Percentiles rank a stretch among this genome's conserved stretches.
Conservation (phyloP, 2,329 filamentous ascomycete species). For the Penicillium corylophilum region DNA sequence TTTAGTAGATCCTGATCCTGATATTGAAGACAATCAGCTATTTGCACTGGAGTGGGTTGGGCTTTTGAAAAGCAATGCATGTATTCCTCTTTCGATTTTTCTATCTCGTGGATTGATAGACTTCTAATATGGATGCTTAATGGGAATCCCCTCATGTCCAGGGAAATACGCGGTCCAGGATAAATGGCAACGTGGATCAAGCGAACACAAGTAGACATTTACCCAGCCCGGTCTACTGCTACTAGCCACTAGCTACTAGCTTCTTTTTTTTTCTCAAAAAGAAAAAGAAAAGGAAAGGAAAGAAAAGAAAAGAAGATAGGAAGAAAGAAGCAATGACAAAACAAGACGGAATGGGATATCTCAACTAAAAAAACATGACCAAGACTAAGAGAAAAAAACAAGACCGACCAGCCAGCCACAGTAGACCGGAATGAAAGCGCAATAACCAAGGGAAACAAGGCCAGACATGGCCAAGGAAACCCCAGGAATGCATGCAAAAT, state of each 20-base stretch:
- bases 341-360: constrained; percentile 24
- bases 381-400: neutral
- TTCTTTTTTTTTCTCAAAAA: too few relatives aligned
- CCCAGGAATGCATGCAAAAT: neutral
- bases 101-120: too few relatives aligned
- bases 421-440: neutral
- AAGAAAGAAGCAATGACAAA: neutral
- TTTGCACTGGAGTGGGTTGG: neutral
- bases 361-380: constrained; percentile 14
- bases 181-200: too few relatives aligned
- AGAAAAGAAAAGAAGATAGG: neutral
- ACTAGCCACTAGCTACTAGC: too few relatives aligned
- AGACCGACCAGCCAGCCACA: constrained; percentile 4
- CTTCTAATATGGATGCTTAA: too few relatives aligned
- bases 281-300: too few relatives aligned
- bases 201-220: too few relatives aligned
- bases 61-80: neutral
- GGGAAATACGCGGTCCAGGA: too few relatives aligned
- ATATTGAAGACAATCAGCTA: neutral
- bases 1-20: constrained; percentile 10
- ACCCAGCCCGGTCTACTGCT: too few relatives aligned
- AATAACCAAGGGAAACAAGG: constrained; percentile 12
- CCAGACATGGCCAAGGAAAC: neutral
- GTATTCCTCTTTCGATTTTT: neutral
- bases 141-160: too few relatives aligned